These are phyloP conservation scores for Tremella yokohamensis DNA, from an alignment of 768 basidiomycete species.

Conservation along the genomic window DNA sequence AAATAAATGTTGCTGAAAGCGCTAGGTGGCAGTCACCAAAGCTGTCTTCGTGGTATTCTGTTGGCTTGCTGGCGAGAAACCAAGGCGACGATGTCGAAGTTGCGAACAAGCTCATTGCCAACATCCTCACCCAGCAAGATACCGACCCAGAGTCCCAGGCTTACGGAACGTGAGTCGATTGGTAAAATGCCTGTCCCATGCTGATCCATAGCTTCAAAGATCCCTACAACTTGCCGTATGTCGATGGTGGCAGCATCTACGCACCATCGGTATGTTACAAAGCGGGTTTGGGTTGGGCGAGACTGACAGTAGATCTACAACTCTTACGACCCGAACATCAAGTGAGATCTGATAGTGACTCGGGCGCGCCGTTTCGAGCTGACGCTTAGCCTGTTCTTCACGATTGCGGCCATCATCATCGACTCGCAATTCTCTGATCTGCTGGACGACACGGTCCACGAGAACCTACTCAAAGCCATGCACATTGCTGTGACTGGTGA, in stretches of 20 bases:
- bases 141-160: conserved; percentile 11
- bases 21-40: conserved; percentile 12
- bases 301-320: conserved; percentile 18
- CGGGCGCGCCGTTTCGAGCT: background rate
- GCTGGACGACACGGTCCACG: background rate
- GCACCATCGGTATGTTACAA: background rate
- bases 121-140: conserved; percentile 13
- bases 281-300: background rate
- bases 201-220: conserved; percentile 15
- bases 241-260: conserved; percentile 10
- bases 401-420: conserved; percentile 20
- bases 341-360: conserved; percentile 13
- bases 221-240: conserved; percentile 2
- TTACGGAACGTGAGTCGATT: conserved; percentile 16
- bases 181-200: background rate
- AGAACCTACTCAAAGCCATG: conserved; percentile 16
- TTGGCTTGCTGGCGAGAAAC: conserved; percentile 16
- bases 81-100: conserved; percentile 5
- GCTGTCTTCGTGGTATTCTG: conserved; percentile 24
- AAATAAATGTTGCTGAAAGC: background rate
- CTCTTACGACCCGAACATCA: conserved; percentile 14
- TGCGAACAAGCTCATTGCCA: conserved; percentile 18
- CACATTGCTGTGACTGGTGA: conserved; percentile 11
- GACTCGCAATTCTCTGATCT: conserved; percentile 13
- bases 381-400: conserved; percentile 20